These are phyloP conservation scores for Babesia divergens DNA, from an alignment of 169 alveolate genomes.

Conservation along the genomic window DNA sequence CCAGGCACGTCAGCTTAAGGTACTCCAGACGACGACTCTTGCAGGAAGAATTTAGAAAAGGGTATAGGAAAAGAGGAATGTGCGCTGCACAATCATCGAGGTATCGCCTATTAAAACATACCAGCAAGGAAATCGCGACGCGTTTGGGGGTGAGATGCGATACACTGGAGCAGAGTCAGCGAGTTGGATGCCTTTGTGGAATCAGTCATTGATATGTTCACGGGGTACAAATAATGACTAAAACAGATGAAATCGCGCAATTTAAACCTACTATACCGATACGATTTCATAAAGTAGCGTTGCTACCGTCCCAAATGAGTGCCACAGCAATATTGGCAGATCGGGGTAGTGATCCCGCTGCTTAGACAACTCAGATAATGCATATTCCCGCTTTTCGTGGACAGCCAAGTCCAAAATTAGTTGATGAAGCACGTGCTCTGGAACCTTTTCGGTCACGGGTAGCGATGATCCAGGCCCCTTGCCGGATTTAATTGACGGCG, in stretches of 20 bases:
- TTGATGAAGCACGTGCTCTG: slow-evolving; percentile 76
- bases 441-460: slow-evolving; percentile 62
- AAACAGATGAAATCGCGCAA: neutral
- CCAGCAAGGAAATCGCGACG: slow-evolving; percentile 91
- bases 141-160: slow-evolving; percentile 97
- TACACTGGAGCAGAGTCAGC: slow-evolving; percentile 96
- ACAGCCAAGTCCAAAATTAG: slow-evolving; percentile 88
- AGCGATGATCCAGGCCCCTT: slow-evolving; percentile 32
- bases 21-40: slow-evolving; percentile 96
- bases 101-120: neutral
- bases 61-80: slow-evolving; percentile 96
- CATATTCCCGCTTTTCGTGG: slow-evolving; percentile 93
- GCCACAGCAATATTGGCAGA: slow-evolving; percentile 97
- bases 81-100: slow-evolving; percentile 83
- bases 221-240: slow-evolving; percentile 87
- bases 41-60: slow-evolving; percentile 94
- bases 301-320: slow-evolving; percentile 96
- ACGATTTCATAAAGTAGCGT: slow-evolving; percentile 93
- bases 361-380: slow-evolving; percentile 91
- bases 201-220: slow-evolving; percentile 87
- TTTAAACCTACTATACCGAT: slow-evolving; percentile 65
- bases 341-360: slow-evolving; percentile 88
- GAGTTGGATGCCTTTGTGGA: slow-evolving; percentile 97
- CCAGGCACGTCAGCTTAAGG: slow-evolving; percentile 95
- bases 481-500: slow-evolving; percentile 15